Base-by-base conservation (phyloP, 176 grass and related monocot species). In the Bothriochloa decipiens region DNA sequence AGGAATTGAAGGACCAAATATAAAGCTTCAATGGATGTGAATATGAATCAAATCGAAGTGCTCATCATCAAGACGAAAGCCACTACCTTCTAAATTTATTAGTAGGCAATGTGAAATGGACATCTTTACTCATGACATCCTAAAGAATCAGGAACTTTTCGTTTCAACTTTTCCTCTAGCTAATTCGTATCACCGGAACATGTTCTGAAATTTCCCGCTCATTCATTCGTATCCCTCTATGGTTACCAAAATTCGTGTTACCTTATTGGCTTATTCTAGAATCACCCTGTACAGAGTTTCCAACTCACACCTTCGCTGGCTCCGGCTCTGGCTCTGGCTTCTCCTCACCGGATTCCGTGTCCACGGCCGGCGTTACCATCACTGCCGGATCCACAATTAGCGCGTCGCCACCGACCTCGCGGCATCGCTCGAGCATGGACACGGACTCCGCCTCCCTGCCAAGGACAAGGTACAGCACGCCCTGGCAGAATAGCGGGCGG, bases 401-500 rank as follows among this genome's bases (percentile, higher is more conserved):
- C 70, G 42, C 83, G 0, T 60, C 57, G 2, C 78, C 74, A 15
- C 75, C 82, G 15, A 92, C 8, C 60, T 89, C 60, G 13, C 86
- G 84, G 74, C 86, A 94, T 39, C 88, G 86, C 28, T 47, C 16
- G 41, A 97, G 82, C 62, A 81, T 57, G 33, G 90, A 75, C n/a
- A 45, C 75, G 3, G 86, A 81, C 32, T 97, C 90, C 50, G 67
- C 76, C 41, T 35, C 63, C 82, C 70, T 64, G 67, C 81, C 90
- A 55, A 91, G 39, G 26, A 79, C 33, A 42, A 67, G 82, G 79
- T 94, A 97, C 71, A 97, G 25, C 47, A 95, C 84, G 35, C 75
- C 46, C 52, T 89, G 84, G 75, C 88, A 94, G 83, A 97, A 92
- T 27, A 91, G 81, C 0, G 92, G 88, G 28, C 90, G 83, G 73